A percentile compares a stretch with the other conserved stretches of the same genome.
These are phyloP conservation scores for Acidiella bohemica DNA, from an alignment of 495 filamentous ascomycete genomes.

Conservation along the genomic window DNA sequence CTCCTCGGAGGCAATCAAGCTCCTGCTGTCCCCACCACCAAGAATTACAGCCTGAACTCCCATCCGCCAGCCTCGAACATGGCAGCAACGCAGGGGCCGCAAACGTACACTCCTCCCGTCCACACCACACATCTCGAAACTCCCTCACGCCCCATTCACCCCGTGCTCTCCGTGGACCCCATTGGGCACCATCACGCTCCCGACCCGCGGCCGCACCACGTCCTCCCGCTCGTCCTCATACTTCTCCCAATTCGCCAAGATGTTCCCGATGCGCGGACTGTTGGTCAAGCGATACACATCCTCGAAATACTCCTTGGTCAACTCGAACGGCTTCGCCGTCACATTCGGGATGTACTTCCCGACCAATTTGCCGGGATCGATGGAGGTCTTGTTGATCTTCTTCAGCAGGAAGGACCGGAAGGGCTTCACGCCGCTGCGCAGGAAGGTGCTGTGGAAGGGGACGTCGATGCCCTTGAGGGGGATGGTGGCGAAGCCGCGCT, in stretches of 20 bases:
- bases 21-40: no score
- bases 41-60: no score
- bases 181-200: neutral
- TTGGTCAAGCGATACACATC: slow-evolving; percentile 91
- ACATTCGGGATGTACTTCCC: slow-evolving; percentile 99
- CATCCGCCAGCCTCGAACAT: no score
- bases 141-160: no score
- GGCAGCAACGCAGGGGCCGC: no score
- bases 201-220: neutral
- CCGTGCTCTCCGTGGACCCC: no score
- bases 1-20: no score
- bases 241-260: slow-evolving; percentile 73
- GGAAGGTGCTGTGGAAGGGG: slow-evolving; percentile 96
- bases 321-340: slow-evolving; percentile 83
- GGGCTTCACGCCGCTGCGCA: slow-evolving; percentile 93
- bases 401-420: slow-evolving; percentile 95
- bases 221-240: slow-evolving; percentile 40
- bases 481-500: slow-evolving; percentile 94
- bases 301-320: slow-evolving; percentile 98
- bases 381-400: slow-evolving; percentile 98
- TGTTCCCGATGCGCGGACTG: slow-evolving; percentile 76
- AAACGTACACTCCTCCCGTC: no score
- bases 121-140: no score
- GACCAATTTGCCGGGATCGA: slow-evolving; percentile 88
- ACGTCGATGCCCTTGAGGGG: slow-evolving; percentile 95